Evolutionary conservation across 129 eudicot species (phyloP).

Genomic region (Kitagawia praeruptora): DNA sequence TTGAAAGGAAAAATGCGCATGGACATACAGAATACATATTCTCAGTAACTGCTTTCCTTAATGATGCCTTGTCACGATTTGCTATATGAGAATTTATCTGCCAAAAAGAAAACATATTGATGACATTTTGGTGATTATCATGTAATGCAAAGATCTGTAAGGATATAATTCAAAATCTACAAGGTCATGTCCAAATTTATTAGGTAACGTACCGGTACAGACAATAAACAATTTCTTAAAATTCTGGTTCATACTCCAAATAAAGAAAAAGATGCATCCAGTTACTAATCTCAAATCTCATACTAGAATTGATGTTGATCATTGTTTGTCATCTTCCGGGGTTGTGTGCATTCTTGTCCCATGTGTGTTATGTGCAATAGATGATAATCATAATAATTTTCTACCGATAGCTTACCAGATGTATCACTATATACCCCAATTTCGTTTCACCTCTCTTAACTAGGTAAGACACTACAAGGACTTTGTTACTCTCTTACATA

Average conservation of each 20-base stretch:
- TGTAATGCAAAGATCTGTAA: background rate
- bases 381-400: background rate
- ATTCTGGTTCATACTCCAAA: background rate
- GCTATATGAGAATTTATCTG: slow-evolving; percentile 81
- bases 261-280: background rate
- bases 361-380: background rate
- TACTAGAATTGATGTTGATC: background rate
- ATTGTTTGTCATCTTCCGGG: background rate
- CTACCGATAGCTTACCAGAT: background rate
- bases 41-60: slow-evolving; percentile 85
- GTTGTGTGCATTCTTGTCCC: background rate
- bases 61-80: slow-evolving; percentile 62
- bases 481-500: background rate
- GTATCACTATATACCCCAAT: background rate
- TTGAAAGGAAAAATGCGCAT: slow-evolving; percentile 5
- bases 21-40: slow-evolving; percentile 81
- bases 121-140: background rate
- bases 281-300: background rate
- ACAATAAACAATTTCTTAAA: background rate
- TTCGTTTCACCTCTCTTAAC: background rate
- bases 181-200: background rate
- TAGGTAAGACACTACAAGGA: background rate
- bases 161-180: background rate
- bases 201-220: background rate
- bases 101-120: background rate